Base-by-base conservation (phyloP, 768 basidiomycete species). In the Boletus vermiculosoides region DNA sequence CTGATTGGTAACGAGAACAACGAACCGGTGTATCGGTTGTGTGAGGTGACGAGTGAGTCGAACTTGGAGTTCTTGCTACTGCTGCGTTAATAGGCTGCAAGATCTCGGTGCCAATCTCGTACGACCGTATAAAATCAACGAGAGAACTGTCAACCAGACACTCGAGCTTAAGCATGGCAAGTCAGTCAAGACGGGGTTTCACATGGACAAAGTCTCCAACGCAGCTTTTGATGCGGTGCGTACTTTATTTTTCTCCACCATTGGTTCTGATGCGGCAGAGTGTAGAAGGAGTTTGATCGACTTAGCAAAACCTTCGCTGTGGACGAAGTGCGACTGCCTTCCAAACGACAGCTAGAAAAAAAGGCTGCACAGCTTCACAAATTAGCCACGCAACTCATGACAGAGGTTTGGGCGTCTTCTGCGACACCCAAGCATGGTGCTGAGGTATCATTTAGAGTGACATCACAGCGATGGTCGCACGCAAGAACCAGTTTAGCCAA, bases 161-260 rank as follows among this genome's bases (percentile, higher is more conserved):
- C 77, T 98, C 15, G 80, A 88, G 58, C 82, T 98, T 46, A 84
- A 84, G 63, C 88, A 94, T 66, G 95, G 92, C 10, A 83, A 82
- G 54, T 82, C 85, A 0, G 66, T 79, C 9, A 80, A 77, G 56
- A 57, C 25, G 25, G 25, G 72, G 0, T 94, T 88, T 64, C 70
- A 72, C 4, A 94, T 99, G 87, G 92, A 94, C 67, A 88, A 87
- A 62, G 84, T 96, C 9, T 96, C 93, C 8, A 96, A 98, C 67
- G 73, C 81, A 1, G 55, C 73, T 4, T 87, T 93, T 56, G 75
- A 74, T 12, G 71, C 77, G 59, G 95, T 94, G 47, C 50, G 85
- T 78, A 20, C 31, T 23, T 40, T 18, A 37, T 45, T 13, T 6
- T 11, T 37, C 9, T 41, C 36, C 57, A 50, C 18, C 34, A 45